These are phyloP conservation scores for Zopfochytrium polystomum DNA, from an alignment of 371 early-diverging fungal species.

Conservation along the genomic window DNA sequence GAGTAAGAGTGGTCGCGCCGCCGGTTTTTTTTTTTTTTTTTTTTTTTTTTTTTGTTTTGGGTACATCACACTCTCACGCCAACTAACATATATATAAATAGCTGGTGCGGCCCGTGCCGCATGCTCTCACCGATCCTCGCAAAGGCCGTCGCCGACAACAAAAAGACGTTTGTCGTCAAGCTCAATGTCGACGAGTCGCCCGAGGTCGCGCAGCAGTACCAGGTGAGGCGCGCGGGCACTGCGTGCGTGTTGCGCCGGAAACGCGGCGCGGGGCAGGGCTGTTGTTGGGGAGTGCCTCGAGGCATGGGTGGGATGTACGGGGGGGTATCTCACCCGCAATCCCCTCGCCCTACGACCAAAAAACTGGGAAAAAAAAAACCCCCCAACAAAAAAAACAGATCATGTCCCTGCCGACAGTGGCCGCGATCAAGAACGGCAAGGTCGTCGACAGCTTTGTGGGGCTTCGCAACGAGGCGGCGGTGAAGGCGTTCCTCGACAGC, in stretches of 20 bases:
- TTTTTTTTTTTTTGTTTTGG: no score
- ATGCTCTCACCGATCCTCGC: conserved; percentile 66
- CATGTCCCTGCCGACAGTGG: conserved; percentile 72
- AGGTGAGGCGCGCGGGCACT: conserved; percentile 34
- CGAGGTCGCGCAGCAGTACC: conserved; percentile 59
- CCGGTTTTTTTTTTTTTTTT: neutral
- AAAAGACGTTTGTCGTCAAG: conserved; percentile 67
- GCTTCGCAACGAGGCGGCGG: conserved; percentile 44
- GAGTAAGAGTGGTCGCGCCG: conserved; percentile 44
- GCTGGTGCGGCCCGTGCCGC: conserved; percentile 83
- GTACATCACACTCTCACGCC: neutral
- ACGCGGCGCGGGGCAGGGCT: no score
- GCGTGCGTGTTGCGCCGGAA: no score
- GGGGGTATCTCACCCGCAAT: no score
- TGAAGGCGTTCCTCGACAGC: conserved; percentile 61
- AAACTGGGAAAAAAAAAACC: no score
- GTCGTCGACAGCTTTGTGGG: conserved; percentile 68
- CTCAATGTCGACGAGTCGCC: conserved; percentile 64
- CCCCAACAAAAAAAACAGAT: no score
- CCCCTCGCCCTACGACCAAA: no score
- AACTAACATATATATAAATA: conserved; percentile 17
- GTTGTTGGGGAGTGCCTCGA: no score
- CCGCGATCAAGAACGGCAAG: conserved; percentile 63
- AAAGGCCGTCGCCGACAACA: conserved; percentile 58
- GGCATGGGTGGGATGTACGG: no score